Evolutionary conservation across 345 rosid species (phyloP), one percentile per base, ranked within the genome.

Genomic region (Linum tenue): DNA sequence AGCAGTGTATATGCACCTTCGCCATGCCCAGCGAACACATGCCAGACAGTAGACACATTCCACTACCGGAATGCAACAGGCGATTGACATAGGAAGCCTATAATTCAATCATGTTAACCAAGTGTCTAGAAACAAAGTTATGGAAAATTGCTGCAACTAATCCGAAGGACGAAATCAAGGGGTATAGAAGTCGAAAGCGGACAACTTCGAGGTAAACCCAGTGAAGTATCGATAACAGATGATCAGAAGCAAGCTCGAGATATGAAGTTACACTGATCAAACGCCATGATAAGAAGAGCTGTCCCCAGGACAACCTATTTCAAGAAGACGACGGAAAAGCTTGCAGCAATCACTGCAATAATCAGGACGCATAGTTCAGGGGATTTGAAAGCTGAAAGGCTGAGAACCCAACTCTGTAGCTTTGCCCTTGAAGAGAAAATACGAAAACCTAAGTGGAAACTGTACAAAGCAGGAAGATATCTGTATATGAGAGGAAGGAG

Each of bases 1-100:
- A 8, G 96, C 97, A 43, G 85, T 79, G 81, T 92, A 90, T 36
- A 92, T 71, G 76, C 94, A 90, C 73, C 86, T 92, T 81, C 85
- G 77, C 96, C 94, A 88, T 44, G 76, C 72, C 97, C 97, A 92
- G 51, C 94, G 96, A 40, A 78, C 76, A 77, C 98, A 92, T 12
- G 77, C 98, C 64, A 92, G 73, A 70, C 97, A 90, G 75, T 92
- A 92, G 44, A 88, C 96, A 60, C 94, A 83, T 77, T 92, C 98
- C 62, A 92, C 68, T 22, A 92, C 67, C 50, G 96, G 98, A 78
- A 89, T 60, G 70, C 97, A 81, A 77, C 97, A 92, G 63, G 78
- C 70, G 60, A 90, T 80, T 66, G 98, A 92, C 97, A 92, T 92
- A 59, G 71, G 74, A 4, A 39, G 63, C 77, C 85, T 82, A 84